Evolutionary conservation across 495 filamentous ascomycete species (phyloP).

Genomic region (Gamarada debralockiae): DNA sequence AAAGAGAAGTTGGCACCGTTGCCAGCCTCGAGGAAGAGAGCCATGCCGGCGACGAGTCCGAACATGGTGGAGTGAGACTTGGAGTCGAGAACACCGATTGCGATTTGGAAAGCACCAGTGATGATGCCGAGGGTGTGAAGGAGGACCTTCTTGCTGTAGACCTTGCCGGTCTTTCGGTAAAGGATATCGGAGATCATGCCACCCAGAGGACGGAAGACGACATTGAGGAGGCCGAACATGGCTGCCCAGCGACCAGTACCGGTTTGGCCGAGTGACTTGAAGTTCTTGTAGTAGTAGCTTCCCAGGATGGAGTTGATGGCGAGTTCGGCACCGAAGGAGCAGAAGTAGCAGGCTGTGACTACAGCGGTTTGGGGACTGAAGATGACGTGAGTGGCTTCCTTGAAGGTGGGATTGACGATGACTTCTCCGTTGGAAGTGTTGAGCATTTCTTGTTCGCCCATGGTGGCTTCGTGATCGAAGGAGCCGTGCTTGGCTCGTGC

Average conservation of each 20-base stretch:
- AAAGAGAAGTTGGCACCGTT: slow-evolving; percentile 87
- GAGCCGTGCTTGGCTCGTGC: slow-evolving; percentile 25
- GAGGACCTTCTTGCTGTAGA: slow-evolving; percentile 77
- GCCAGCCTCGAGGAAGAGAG: slow-evolving; percentile 77
- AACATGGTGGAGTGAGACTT: slow-evolving; percentile 62
- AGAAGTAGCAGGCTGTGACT: slow-evolving; percentile 70
- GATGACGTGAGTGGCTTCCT: slow-evolving; percentile 52
- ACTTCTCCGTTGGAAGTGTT: slow-evolving; percentile 53
- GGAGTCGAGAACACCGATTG: slow-evolving; percentile 65
- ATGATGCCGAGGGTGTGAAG: slow-evolving; percentile 58
- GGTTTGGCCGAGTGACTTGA: slow-evolving; percentile 70
- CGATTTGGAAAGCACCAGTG: slow-evolving; percentile 63
- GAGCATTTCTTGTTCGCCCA: slow-evolving; percentile 29
- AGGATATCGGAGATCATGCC: slow-evolving; percentile 71
- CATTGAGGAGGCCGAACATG: slow-evolving; percentile 88
- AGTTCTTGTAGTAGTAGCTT: slow-evolving; percentile 75
- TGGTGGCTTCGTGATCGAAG: slow-evolving; percentile 16
- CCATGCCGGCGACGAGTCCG: slow-evolving; percentile 66
- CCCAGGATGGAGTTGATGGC: slow-evolving; percentile 82
- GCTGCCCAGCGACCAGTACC: slow-evolving; percentile 73
- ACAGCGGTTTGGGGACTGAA: slow-evolving; percentile 65
- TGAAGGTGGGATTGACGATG: slow-evolving; percentile 60
- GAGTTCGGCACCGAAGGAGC: slow-evolving; percentile 82
- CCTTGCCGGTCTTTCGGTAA: slow-evolving; percentile 51
- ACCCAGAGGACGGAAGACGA: slow-evolving; percentile 69